Evolutionary conservation across 768 basidiomycete species (phyloP).

Genomic region (Pulveroboletus sp.): DNA sequence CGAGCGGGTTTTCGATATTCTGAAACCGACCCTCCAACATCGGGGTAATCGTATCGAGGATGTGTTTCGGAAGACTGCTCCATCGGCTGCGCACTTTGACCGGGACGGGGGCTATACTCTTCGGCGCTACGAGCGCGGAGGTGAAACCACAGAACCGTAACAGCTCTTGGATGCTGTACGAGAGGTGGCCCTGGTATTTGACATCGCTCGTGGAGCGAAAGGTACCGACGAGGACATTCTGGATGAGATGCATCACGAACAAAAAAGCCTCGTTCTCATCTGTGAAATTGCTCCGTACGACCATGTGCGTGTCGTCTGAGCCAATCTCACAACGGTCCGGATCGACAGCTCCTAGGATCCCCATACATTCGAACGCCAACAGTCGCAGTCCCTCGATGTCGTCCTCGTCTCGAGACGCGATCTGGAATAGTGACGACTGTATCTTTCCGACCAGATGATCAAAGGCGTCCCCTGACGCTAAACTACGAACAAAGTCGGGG

Average conservation of each 20-base stretch:
- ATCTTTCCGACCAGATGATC: conserved; percentile 69
- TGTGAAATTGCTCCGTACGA: conserved; percentile 75
- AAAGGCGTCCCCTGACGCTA: conserved; percentile 84
- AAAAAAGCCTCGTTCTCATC: conserved; percentile 69
- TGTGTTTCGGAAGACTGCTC: conserved; percentile 74
- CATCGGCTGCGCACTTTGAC: conserved; percentile 71
- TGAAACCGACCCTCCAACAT: conserved; percentile 68
- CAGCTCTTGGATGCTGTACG: conserved; percentile 89
- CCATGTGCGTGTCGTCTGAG: conserved; percentile 53
- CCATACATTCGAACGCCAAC: conserved; percentile 85
- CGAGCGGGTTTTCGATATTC: conserved; percentile 40
- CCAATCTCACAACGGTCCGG: conserved; percentile 84
- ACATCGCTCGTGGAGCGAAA: conserved; percentile 94
- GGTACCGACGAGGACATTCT: conserved; percentile 79
- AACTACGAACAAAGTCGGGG: conserved; percentile 47
- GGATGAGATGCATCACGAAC: conserved; percentile 85
- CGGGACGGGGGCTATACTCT: conserved; percentile 46
- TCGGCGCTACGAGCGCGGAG: conserved; percentile 59
- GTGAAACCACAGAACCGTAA: conserved; percentile 84
- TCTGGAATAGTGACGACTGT: conserved; percentile 59
- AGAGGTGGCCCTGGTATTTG: conserved; percentile 82
- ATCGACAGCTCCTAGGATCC: conserved; percentile 88
- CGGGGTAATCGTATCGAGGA: conserved; percentile 81
- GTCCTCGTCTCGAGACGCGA: conserved; percentile 77
- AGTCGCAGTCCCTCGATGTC: conserved; percentile 60